phyloP scores from a whole-genome alignment of 257 asterid genomes.

The Coffea canephora region DNA sequence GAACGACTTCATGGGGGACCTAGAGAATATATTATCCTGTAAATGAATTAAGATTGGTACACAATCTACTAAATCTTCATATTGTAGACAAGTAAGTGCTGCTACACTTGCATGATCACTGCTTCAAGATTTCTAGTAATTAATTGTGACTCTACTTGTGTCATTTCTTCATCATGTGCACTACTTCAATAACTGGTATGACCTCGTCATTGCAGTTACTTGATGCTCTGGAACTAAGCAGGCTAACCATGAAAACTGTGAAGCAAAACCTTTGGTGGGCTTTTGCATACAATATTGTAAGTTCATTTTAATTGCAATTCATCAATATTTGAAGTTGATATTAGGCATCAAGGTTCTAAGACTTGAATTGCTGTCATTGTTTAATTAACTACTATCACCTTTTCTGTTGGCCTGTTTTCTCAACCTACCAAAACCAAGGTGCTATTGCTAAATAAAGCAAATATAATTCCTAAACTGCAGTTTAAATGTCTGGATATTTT shows the following conservation, averaged over 20 bases:
- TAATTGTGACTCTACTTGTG: not conserved
- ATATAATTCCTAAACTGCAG: too few species aligned
- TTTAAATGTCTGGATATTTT: not conserved
- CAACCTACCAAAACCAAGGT: not conserved
- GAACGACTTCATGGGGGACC: not conserved
- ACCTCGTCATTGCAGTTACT: constrained; percentile 58
- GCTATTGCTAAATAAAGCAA: not conserved
- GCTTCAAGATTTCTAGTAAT: not conserved
- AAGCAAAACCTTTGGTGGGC: constrained; percentile 99
- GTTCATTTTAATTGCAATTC: constrained; percentile 30
- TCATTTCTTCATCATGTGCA: not conserved
- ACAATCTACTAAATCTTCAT: not conserved
- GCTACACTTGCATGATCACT: not conserved
- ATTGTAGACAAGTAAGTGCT: not conserved
- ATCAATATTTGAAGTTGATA: not conserved
- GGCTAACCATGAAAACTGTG: constrained; percentile 91
- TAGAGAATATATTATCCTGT: not conserved
- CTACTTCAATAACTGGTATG: not conserved
- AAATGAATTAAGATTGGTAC: not conserved
- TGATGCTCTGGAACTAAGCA: constrained; percentile 95
- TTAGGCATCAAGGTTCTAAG: not conserved
- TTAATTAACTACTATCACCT: not conserved
- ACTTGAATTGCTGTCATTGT: not conserved
- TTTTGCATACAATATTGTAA: constrained; percentile 91
- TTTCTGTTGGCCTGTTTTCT: not conserved